Evolutionary conservation across 257 asterid genomes (phyloP).

Genomic region (Coffea eugenioides): DNA sequence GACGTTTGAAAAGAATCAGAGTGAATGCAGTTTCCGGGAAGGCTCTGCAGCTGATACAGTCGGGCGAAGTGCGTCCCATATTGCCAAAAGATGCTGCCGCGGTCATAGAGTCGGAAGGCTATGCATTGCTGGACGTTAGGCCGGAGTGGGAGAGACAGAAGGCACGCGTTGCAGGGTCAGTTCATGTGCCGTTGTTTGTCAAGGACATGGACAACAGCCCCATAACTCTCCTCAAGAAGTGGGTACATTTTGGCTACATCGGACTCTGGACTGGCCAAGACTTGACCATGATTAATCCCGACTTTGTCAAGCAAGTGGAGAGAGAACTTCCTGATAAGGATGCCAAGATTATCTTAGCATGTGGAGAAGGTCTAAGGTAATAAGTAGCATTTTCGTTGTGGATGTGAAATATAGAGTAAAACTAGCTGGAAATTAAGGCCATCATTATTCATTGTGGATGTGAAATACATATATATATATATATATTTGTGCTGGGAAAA

Average conservation of each 20-base stretch:
- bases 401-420: background rate
- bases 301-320: slow-evolving; percentile 57
- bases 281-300: slow-evolving; percentile 67
- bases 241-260: slow-evolving; percentile 95
- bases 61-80: slow-evolving; percentile 68
- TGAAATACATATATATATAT: background rate
- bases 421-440: background rate
- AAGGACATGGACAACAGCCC: slow-evolving; percentile 77
- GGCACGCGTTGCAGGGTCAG: slow-evolving; percentile 73
- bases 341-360: slow-evolving; percentile 74
- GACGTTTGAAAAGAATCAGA: slow-evolving; percentile 32
- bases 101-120: slow-evolving; percentile 61
- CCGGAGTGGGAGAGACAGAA: slow-evolving; percentile 88
- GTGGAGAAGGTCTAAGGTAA: slow-evolving; percentile 93
- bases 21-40: slow-evolving; percentile 49
- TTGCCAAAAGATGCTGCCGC: slow-evolving; percentile 70
- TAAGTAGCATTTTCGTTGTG: background rate
- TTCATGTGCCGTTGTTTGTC: slow-evolving; percentile 84
- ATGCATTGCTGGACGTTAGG: slow-evolving; percentile 74
- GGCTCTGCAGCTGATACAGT: slow-evolving; percentile 68
- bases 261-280: slow-evolving; percentile 95
- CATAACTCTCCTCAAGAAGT: slow-evolving; percentile 69
- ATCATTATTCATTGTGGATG: background rate
- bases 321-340: slow-evolving; percentile 58
- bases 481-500: background rate